phyloP scores from a whole-genome alignment of 495 filamentous ascomycete species.

The Barbatosphaeria neglecta region DNA sequence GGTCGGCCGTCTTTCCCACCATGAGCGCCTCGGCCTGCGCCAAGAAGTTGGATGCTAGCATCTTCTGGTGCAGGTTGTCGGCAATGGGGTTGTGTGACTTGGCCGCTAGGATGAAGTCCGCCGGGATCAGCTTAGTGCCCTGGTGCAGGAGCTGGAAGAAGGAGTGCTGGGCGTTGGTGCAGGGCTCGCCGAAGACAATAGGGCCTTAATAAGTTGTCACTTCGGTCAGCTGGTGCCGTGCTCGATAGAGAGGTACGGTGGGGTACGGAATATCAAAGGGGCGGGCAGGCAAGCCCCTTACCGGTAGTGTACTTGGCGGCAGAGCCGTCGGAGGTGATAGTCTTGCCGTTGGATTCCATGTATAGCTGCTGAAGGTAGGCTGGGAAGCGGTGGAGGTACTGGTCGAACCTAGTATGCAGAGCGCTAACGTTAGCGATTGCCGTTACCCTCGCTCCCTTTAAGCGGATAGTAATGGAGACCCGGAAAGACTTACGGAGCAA shows the following conservation, averaged over 20 bases:
- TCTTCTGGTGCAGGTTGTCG: slow-evolving; percentile 89
- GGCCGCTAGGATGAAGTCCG: slow-evolving; percentile 92
- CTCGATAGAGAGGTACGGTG: too few species aligned
- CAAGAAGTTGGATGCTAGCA: slow-evolving; percentile 98
- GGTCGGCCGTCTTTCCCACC: slow-evolving; percentile 88
- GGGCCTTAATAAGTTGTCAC: slow-evolving; percentile 22
- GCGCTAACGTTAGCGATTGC: too few species aligned
- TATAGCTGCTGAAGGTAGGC: slow-evolving; percentile 98
- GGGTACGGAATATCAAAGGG: neutral
- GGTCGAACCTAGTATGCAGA: slow-evolving; percentile 86
- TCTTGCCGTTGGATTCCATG: slow-evolving; percentile 99
- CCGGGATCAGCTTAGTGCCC: slow-evolving; percentile 95
- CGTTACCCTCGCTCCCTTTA: too few species aligned
- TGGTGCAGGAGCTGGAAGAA: slow-evolving; percentile 99
- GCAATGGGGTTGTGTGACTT: slow-evolving; percentile 94
- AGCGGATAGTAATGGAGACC: too few species aligned
- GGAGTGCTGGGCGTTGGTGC: slow-evolving; percentile 98
- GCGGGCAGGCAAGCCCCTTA: too few species aligned
- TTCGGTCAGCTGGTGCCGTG: neutral
- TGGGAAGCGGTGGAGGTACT: slow-evolving; percentile 97
- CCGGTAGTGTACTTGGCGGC: slow-evolving; percentile 94
- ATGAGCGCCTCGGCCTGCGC: slow-evolving; percentile 96
- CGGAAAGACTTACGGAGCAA: slow-evolving; percentile 51
- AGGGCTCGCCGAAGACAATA: slow-evolving; percentile 93
- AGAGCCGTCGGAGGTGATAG: slow-evolving; percentile 78